phyloP scores from a whole-genome alignment of 2,329 filamentous ascomycete species.

The Trichothecium sympodiale region DNA sequence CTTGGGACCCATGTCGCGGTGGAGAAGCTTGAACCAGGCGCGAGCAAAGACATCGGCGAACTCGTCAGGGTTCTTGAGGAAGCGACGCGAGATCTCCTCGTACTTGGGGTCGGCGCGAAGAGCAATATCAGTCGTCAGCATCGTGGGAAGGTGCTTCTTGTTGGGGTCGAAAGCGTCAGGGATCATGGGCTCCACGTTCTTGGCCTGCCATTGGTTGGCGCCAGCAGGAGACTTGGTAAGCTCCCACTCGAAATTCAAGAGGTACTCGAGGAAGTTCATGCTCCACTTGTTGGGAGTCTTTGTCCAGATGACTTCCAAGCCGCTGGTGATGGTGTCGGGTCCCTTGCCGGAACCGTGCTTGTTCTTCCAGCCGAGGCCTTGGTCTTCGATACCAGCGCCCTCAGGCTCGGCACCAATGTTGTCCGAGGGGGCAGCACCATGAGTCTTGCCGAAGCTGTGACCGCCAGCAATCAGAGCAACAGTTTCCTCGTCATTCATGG shows the following conservation, averaged over 20 bases:
- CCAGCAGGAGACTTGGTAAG: constrained; percentile 64
- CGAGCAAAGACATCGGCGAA: constrained; percentile 58
- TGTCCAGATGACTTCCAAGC: constrained; percentile 72
- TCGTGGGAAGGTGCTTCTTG: constrained; percentile 65
- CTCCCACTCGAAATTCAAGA: constrained; percentile 73
- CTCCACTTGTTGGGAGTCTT: constrained; percentile 66
- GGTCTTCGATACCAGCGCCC: constrained; percentile 49
- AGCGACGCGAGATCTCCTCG: constrained; percentile 65
- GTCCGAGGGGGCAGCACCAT: constrained; percentile 55
- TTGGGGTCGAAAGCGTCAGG: constrained; percentile 58
- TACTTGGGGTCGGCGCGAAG: constrained; percentile 61
- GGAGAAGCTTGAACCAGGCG: constrained; percentile 76
- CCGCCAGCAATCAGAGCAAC: constrained; percentile 70
- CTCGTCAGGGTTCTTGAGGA: constrained; percentile 57
- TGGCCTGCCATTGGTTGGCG: constrained; percentile 67
- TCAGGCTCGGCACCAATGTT: constrained; percentile 59
- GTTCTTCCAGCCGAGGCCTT: constrained; percentile 66
- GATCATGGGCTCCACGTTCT: constrained; percentile 54
- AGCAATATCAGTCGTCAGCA: constrained; percentile 67
- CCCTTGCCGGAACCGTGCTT: constrained; percentile 54
- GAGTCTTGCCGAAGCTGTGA: constrained; percentile 72
- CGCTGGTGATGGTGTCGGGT: constrained; percentile 62
- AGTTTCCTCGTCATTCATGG: constrained; percentile 75
- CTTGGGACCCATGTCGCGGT: constrained; percentile 68
- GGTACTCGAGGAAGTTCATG: constrained; percentile 63